Percentiles rank a stretch among this genome's conserved stretches.
Conservation (phyloP, 805 yeast genomes). For the Candida endomychidarum region DNA sequence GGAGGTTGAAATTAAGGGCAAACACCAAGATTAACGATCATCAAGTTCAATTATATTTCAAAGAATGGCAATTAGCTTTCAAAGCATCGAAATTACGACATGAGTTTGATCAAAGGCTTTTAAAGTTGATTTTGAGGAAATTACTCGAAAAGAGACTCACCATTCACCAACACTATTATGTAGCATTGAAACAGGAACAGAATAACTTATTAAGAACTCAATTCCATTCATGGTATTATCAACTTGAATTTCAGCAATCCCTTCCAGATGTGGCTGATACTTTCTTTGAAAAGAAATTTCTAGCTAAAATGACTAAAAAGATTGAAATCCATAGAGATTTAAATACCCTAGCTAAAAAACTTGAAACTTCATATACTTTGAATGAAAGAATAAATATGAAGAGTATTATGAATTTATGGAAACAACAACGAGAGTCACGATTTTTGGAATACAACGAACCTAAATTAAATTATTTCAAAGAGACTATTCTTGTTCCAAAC, state of each 20-base stretch:
- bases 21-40: neutral
- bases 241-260: constrained; percentile 3
- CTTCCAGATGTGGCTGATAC: constrained; percentile 15
- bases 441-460: constrained; percentile 22
- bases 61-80: constrained; percentile 8
- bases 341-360: neutral
- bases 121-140: neutral
- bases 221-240: constrained; percentile 5
- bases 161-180: neutral
- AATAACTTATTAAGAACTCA: neutral
- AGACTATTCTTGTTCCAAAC: constrained; percentile 15
- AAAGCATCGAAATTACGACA: neutral
- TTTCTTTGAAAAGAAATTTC: constrained; percentile 9
- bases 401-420: constrained; percentile 22
- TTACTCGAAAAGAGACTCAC: neutral
- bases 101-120: neutral
- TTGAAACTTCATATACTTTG: neutral
- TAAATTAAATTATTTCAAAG: constrained; percentile 21
- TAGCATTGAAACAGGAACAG: neutral
- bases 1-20: constrained; percentile 13
- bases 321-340: neutral
- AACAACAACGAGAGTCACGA: constrained; percentile 16
- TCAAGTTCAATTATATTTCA: constrained; percentile 4
- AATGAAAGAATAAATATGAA: neutral
- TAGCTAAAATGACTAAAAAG: constrained; percentile 1